Percentiles rank a stretch among this genome's conserved stretches.
phyloP scores from a whole-genome alignment of 202 grass and related monocot genomes.

The Carex arenaria region DNA sequence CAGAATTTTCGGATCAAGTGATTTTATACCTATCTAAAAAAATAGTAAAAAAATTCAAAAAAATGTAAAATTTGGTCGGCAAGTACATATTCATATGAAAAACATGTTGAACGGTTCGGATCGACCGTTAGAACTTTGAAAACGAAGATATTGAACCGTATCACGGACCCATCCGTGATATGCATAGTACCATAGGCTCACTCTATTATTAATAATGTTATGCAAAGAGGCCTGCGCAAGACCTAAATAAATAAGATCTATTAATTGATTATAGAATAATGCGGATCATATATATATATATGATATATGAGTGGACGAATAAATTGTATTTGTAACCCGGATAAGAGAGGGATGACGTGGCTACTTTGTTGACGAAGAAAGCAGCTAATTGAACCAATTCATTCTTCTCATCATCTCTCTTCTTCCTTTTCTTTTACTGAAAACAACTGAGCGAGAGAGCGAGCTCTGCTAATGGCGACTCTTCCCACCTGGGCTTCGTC shows the following conservation, averaged over 20 bases:
- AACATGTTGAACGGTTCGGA: too few relatives aligned
- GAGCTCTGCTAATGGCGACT: slow-evolving; percentile 47
- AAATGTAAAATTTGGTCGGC: too few relatives aligned
- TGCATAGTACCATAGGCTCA: too few relatives aligned
- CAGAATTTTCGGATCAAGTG: too few relatives aligned
- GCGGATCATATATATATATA: not conserved
- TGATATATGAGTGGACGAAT: not conserved
- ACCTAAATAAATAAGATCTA: not conserved
- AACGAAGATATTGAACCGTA: too few relatives aligned
- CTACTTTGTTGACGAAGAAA: not conserved
- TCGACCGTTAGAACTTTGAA: too few relatives aligned
- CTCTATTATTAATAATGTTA: not conserved
- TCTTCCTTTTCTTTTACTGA: not conserved
- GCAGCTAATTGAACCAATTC: not conserved
- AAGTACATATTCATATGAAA: too few relatives aligned
- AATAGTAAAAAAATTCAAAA: too few relatives aligned
- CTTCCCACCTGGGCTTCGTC: slow-evolving; percentile 44
- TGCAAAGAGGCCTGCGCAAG: not conserved
- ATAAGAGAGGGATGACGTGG: slow-evolving; percentile 13
- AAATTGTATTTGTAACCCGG: not conserved
- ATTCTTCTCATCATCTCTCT: slow-evolving; percentile 24
- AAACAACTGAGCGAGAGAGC: too few relatives aligned
- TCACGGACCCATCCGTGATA: too few relatives aligned
- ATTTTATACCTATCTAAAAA: too few relatives aligned
- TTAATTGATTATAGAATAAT: not conserved